phyloP scores from a whole-genome alignment of 441 rosid genomes.

The Dalechampia spathulata region DNA sequence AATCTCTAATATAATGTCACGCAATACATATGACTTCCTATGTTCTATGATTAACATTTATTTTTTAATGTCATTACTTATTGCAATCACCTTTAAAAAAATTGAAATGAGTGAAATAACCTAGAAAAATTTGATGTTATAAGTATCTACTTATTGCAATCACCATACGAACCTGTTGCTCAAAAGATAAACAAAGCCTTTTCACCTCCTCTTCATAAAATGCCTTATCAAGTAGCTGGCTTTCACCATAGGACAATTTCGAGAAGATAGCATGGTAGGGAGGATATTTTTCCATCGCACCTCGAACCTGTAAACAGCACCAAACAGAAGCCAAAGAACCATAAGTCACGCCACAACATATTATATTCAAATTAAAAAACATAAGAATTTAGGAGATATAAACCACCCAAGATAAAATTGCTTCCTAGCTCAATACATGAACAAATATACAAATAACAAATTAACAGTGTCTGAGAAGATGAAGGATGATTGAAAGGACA shows the following conservation, averaged over 20 bases:
- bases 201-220: conserved; percentile 97
- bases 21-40: too few relatives aligned
- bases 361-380: neutral
- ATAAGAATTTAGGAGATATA: neutral
- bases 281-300: conserved; percentile 85
- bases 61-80: too few relatives aligned
- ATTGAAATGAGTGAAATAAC: too few relatives aligned
- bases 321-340: conserved; percentile 1
- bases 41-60: too few relatives aligned
- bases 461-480: neutral
- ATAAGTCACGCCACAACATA: neutral
- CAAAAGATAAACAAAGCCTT: conserved; percentile 92
- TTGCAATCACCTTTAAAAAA: too few relatives aligned
- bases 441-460: too few relatives aligned
- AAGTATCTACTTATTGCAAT: neutral
- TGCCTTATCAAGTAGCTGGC: conserved; percentile 95
- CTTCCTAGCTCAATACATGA: neutral
- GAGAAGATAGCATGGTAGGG: conserved; percentile 85
- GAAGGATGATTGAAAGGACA: neutral
- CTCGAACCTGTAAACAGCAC: conserved; percentile 63
- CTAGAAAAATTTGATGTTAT: too few relatives aligned
- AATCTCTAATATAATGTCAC: too few relatives aligned
- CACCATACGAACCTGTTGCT: conserved; percentile 68
- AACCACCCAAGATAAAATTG: neutral
- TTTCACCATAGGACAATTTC: conserved; percentile 84